Percentiles rank a stretch among this genome's conserved stretches.
Evolutionary conservation across 305 asterid species (phyloP).

Genomic region (Rubia tinctorum): DNA sequence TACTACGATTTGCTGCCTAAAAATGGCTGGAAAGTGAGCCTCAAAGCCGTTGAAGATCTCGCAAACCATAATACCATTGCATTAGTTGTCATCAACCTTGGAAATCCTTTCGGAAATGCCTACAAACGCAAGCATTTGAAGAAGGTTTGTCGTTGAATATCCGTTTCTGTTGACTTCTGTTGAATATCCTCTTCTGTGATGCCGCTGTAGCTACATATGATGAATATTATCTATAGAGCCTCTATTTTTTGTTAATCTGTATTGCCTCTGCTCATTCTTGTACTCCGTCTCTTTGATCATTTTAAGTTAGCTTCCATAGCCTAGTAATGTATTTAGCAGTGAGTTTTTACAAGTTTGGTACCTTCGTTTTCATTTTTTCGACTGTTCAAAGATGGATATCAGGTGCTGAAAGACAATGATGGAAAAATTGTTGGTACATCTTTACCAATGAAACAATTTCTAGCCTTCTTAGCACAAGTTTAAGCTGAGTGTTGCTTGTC

Average conservation of each 20-base stretch:
- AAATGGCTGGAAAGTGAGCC: constrained; percentile 61
- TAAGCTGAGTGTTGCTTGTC: background rate
- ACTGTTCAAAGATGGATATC: background rate
- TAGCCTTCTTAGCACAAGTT: background rate
- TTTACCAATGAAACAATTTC: too few relatives aligned
- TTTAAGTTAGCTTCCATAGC: too few relatives aligned
- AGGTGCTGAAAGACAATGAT: background rate
- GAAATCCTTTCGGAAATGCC: constrained; percentile 45
- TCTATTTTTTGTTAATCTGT: too few relatives aligned
- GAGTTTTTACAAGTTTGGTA: background rate
- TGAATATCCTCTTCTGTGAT: too few relatives aligned
- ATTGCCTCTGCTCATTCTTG: too few relatives aligned
- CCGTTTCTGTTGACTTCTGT: too few relatives aligned
- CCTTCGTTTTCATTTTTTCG: background rate
- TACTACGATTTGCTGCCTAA: constrained; percentile 58
- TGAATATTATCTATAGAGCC: too few relatives aligned
- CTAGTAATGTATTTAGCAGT: too few relatives aligned
- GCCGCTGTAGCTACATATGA: too few relatives aligned
- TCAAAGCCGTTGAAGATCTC: constrained; percentile 46
- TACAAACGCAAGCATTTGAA: constrained; percentile 26
- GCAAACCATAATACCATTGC: constrained; percentile 35
- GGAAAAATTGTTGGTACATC: background rate
- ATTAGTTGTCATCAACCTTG: constrained; percentile 35
- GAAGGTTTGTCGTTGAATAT: constrained; percentile 15
- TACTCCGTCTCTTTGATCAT: too few relatives aligned